Evolutionary conservation across 148 eudicot genomes (phyloP), one percentile per base, ranked within the genome.

Genomic region (Rhododendron mucronatum): DNA sequence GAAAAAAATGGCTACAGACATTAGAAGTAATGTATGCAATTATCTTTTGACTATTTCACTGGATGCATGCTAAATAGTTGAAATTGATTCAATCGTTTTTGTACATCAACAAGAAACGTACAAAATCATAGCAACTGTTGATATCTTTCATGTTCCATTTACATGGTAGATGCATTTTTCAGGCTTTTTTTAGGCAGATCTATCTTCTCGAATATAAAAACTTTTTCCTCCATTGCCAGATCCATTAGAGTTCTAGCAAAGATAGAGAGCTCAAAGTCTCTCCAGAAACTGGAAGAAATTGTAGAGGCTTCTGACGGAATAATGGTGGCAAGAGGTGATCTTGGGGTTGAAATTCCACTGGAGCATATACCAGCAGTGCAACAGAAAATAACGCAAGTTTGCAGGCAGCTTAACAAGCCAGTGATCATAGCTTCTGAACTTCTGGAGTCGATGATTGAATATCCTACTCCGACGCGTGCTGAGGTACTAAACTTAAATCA

Each of bases 261-360:
- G 88, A 91, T 91, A 69, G 93, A 91, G 88, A 85, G 86, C 80
- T 35, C 90, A 26, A 91, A 87, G 86, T 83, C 93, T 41, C 91
- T 91, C 45, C 89, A 90, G 33, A 90, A 89, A 9, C 57, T 91
- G 85, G 90, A 90, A 82, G 91, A 88, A 78, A 91, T 91, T 47
- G 92, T 91, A 50, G 89, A 86, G 84, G 91, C 93, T 78, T 91
- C 93, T 48, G 93, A 91, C 81, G 93, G 93, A 47, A 87, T 91
- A 82, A 90, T 91, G 91, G 85, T 91, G 85, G 93, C 93, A 41
- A 87, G 93, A 80, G 91, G 92, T 65, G 93, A 91, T 67, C 90
- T 91, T 77, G 93, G 93, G 51, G 93, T 91, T 83, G 93, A 90
- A 83, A 86, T 91, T 41, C 93, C 93, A 33, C 86, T 91, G n/a